Percentiles rank a stretch among this genome's conserved stretches.
Conservation (phyloP, 345 rosid genomes). For the Citrus medica region DNA sequence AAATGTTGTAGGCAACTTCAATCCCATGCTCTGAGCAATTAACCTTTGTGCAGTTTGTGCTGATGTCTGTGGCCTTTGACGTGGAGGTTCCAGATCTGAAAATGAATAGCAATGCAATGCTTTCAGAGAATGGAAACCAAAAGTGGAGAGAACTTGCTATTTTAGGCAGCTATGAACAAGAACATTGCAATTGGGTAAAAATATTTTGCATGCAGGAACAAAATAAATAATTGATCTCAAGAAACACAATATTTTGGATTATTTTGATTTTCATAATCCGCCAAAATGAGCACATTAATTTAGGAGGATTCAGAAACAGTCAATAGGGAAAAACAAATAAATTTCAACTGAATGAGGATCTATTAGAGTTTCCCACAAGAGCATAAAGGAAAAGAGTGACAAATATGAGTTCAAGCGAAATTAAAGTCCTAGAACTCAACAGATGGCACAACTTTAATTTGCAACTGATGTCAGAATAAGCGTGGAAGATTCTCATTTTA, state of each 20-base stretch:
- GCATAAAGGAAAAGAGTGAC: not conserved
- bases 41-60: constrained; percentile 90
- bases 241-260: not conserved
- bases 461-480: not conserved
- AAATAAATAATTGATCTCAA: not conserved
- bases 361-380: not conserved
- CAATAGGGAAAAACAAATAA: not conserved
- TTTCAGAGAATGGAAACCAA: not conserved
- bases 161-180: not conserved
- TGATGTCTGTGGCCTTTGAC: constrained; percentile 83
- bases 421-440: not conserved
- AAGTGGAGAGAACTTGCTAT: not conserved
- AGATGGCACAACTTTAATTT: not conserved
- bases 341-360: too few species aligned
- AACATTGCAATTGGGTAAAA: not conserved
- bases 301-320: not conserved
- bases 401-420: not conserved
- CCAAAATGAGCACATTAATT: not conserved
- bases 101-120: not conserved
- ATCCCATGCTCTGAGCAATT: constrained; percentile 90
- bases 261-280: not conserved
- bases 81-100: constrained; percentile 87
- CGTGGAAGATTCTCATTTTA: not conserved
- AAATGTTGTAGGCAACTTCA: constrained; percentile 62
- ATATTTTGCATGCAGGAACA: not conserved